phyloP scores from a whole-genome alignment of 2,329 filamentous ascomycete genomes.

The Paradendryphiella salina region DNA sequence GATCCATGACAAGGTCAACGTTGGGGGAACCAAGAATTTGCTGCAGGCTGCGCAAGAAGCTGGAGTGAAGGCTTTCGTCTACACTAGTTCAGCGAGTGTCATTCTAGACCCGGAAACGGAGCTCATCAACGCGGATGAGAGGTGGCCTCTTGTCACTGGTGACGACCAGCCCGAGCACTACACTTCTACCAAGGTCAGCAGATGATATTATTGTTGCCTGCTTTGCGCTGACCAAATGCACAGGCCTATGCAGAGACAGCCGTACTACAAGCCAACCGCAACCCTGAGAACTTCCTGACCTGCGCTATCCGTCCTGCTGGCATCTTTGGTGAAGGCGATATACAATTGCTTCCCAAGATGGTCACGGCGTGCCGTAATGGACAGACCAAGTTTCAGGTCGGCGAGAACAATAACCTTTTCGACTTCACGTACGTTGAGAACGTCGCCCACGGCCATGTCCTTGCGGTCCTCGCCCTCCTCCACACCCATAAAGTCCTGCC shows the following conservation, averaged over 20 bases:
- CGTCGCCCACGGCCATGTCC: constrained; percentile 56
- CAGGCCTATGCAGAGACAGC: constrained; percentile 53
- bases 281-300: constrained; percentile 53
- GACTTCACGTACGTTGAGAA: constrained; percentile 60
- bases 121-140: constrained; percentile 56
- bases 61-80: constrained; percentile 58
- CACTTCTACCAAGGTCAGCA: constrained; percentile 53
- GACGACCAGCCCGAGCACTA: constrained; percentile 56
- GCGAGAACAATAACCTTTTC: constrained; percentile 57
- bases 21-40: constrained; percentile 56
- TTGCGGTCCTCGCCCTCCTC: constrained; percentile 56
- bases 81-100: constrained; percentile 57
- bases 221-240: not conserved
- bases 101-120: constrained; percentile 52
- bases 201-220: not conserved
- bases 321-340: constrained; percentile 57
- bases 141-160: constrained; percentile 52
- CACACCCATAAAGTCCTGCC: constrained; percentile 46
- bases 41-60: constrained; percentile 53
- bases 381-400: constrained; percentile 57
- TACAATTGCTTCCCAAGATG: constrained; percentile 52
- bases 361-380: constrained; percentile 52
- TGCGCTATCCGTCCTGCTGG: constrained; percentile 55
- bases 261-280: constrained; percentile 56
- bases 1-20: constrained; percentile 56